Percentiles rank a stretch among this genome's conserved stretches.
These are phyloP conservation scores for Malassezia pachydermatis DNA, from an alignment of 1,284 basidiomycete genomes.

Conservation along the genomic window DNA sequence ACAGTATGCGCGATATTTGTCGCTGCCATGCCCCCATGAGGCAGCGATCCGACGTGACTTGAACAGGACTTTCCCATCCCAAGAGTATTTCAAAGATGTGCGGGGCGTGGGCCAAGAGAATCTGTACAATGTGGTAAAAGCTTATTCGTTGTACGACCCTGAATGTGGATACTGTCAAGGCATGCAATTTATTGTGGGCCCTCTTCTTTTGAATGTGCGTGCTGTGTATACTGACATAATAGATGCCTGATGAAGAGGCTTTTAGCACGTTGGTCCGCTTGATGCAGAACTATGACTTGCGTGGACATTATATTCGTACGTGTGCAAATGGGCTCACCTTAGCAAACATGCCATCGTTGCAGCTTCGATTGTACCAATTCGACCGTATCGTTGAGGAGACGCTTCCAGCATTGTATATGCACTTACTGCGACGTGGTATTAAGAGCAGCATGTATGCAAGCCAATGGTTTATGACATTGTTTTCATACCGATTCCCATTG, in stretches of 20 bases:
- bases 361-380: slow-evolving; percentile 78
- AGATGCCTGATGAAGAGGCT: slow-evolving; percentile 58
- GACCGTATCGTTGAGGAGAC: slow-evolving; percentile 87
- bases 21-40: slow-evolving; percentile 74
- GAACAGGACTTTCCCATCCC: slow-evolving; percentile 86
- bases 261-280: slow-evolving; percentile 89
- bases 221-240: neutral
- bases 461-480: slow-evolving; percentile 84
- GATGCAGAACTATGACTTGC: slow-evolving; percentile 93
- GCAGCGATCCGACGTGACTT: slow-evolving; percentile 87
- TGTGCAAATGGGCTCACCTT: neutral
- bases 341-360: slow-evolving; percentile 90
- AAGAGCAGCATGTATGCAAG: slow-evolving; percentile 82
- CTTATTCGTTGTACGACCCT: slow-evolving; percentile 88
- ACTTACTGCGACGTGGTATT: slow-evolving; percentile 81
- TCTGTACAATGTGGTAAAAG: slow-evolving; percentile 91
- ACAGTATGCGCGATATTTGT: slow-evolving; percentile 69
- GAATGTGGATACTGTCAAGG: slow-evolving; percentile 97
- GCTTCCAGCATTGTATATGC: slow-evolving; percentile 76
- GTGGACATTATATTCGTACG: slow-evolving; percentile 74
- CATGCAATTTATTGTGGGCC: slow-evolving; percentile 75
- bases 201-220: slow-evolving; percentile 75
- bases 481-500: slow-evolving; percentile 67
- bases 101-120: slow-evolving; percentile 91
- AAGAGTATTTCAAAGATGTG: slow-evolving; percentile 77